phyloP scores from a whole-genome alignment of 1,284 basidiomycete species.

The Abortiporus biennis region DNA sequence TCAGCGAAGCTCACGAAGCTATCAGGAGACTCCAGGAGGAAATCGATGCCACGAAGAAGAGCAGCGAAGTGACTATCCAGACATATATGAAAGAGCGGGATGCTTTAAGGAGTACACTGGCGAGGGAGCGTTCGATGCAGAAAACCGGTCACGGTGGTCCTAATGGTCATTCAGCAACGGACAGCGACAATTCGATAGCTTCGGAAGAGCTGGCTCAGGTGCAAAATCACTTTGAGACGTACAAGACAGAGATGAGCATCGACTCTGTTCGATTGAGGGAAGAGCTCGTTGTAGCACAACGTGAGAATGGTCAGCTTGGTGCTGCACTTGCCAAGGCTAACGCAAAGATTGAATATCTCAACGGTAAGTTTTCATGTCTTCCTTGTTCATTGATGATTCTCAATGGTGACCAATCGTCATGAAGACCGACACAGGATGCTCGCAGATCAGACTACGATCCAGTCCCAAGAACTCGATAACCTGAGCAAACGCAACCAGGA shows the following conservation, averaged over 20 bases:
- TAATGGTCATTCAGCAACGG: constrained; percentile 21
- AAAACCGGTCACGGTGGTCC: constrained; percentile 26
- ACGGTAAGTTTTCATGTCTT: constrained; percentile 46
- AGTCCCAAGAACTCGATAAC: constrained; percentile 54
- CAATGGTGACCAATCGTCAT: constrained; percentile 6
- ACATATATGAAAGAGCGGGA: constrained; percentile 87
- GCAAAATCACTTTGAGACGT: constrained; percentile 71
- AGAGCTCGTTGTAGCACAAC: constrained; percentile 58
- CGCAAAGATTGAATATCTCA: constrained; percentile 71
- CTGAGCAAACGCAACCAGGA: constrained; percentile 61
- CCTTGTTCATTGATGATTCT: background rate
- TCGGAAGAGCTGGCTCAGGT: constrained; percentile 64
- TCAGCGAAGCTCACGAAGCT: constrained; percentile 83
- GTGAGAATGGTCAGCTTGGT: constrained; percentile 61
- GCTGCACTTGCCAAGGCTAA: constrained; percentile 74
- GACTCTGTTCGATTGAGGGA: constrained; percentile 69
- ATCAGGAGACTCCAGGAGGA: constrained; percentile 77
- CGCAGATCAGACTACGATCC: constrained; percentile 53
- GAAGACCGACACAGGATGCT: constrained; percentile 62
- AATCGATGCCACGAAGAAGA: constrained; percentile 64
- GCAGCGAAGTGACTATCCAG: constrained; percentile 65
- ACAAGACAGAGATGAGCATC: constrained; percentile 71
- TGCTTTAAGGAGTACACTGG: constrained; percentile 73
- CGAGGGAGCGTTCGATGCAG: constrained; percentile 30
- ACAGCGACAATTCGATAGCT: constrained; percentile 25